Base-by-base conservation (phyloP, 2,329 filamentous ascomycete species). In the Colletotrichum tropicale region DNA sequence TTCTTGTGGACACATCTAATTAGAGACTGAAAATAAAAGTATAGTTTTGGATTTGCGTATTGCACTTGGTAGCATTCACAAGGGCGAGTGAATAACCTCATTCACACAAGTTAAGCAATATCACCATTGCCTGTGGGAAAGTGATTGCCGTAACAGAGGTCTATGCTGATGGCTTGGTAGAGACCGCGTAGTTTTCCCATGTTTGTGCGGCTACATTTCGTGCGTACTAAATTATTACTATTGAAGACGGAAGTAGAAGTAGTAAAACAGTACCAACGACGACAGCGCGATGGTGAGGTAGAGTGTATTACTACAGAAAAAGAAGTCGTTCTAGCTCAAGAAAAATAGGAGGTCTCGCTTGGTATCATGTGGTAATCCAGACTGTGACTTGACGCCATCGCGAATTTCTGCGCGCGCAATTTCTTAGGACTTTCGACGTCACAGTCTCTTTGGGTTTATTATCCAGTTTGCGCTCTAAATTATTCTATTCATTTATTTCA, bases 1-100 rank as follows among this genome's bases (percentile, higher is more conserved):
- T 96, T 10, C 89, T 95, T 72, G 87, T 92, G 26, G 87, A 91
- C 71, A 87, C 87, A 79, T 80, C 81, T 65, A 70, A 52, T 73
- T 69, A 71, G 26, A 65, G 38, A 8, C 3, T n/a, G 21, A 55
- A 62, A 24, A 13, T 34, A 21, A 72, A 15, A 21, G 12, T 43
- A 10, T 26, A 16, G n/a, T 15, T 48, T 55, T 58, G 32, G 28
- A 34, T 28, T 34, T n/a, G 48, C 56, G 15, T 28, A 9, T 24
- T 9, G 18, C 43, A 15, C 61, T 12, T 32, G 10, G 12, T 28
- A 13, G 32, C 30, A 48, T 21, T 12, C 43, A 48, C 43, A n/a
- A 6, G n/a, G 43, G 18, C 2, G 18, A 48, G 56, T 60, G 24
- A 12, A 8, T 30, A n/a, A 13, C 9, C 43, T 48, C 18, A 48